A percentile compares a stretch with the other conserved stretches of the same genome.
Evolutionary conservation across 305 asterid species (phyloP).

Genomic region (Nicotiana rustica): DNA sequence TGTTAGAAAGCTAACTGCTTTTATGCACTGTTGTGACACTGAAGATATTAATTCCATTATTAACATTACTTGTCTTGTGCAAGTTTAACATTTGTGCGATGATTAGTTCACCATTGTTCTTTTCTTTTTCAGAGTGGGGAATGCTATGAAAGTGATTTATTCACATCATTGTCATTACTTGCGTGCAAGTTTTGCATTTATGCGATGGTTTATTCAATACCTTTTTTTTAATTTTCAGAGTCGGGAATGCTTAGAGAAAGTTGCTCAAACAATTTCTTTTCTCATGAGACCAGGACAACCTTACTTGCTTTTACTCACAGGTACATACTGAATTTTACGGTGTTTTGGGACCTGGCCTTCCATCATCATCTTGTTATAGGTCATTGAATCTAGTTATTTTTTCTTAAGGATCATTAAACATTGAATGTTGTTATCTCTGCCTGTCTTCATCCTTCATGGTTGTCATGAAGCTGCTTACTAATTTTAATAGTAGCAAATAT

Average conservation of each 20-base stretch:
- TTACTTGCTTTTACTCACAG: conserved; percentile 80
- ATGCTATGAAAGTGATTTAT: not conserved
- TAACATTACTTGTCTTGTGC: conserved; percentile 14
- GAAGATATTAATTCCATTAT: not conserved
- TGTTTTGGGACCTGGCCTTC: not conserved
- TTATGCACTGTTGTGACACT: not conserved
- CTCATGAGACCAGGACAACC: conserved; percentile 65
- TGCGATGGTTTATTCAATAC: conserved; percentile 16
- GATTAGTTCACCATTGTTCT: not conserved
- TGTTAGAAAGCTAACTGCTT: conserved; percentile 7
- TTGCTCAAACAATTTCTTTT: conserved; percentile 71
- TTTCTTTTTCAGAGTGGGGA: not conserved
- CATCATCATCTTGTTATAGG: not conserved
- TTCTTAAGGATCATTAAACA: not conserved
- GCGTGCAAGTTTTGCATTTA: conserved; percentile 17
- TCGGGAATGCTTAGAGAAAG: conserved; percentile 96
- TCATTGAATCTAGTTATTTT: not conserved
- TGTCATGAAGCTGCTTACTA: not conserved
- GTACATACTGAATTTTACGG: conserved; percentile 42
- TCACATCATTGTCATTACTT: not conserved
- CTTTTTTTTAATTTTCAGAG: conserved; percentile 54
- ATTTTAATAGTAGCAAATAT: not conserved
- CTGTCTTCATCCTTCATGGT: conserved; percentile 17
- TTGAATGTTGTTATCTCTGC: not conserved
- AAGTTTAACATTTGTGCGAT: not conserved